phyloP scores from a whole-genome alignment of 768 basidiomycete genomes.

The Psilocybe azurescens region DNA sequence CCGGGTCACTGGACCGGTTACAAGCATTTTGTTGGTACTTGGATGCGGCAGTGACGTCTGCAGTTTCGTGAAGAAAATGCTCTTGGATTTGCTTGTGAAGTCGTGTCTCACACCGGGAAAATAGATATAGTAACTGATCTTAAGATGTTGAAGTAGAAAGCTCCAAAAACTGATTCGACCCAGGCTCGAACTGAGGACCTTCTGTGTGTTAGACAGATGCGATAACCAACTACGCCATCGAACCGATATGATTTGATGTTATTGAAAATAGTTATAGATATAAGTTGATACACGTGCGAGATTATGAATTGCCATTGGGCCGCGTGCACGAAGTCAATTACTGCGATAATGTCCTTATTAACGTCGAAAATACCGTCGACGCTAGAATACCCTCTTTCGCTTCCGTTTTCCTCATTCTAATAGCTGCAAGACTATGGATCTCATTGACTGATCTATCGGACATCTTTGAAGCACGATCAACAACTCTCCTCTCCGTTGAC shows the following conservation, averaged over 20 bases:
- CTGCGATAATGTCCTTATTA: slow-evolving; percentile 24
- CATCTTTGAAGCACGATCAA: slow-evolving; percentile 66
- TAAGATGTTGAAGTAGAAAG: no score
- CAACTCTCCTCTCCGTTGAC: slow-evolving; percentile 85
- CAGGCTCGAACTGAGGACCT: slow-evolving; percentile 76
- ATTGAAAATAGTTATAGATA: no score
- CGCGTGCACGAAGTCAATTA: background rate
- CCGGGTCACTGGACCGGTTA: no score
- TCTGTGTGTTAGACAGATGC: slow-evolving; percentile 85
- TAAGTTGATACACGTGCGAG: background rate
- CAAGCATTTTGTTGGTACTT: no score
- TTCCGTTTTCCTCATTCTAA: slow-evolving; percentile 44
- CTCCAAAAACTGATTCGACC: slow-evolving; percentile 48
- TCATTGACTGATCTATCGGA: slow-evolving; percentile 54
- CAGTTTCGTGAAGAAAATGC: no score
- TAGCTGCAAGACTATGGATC: slow-evolving; percentile 55
- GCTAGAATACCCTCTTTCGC: slow-evolving; percentile 17
- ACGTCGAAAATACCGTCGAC: slow-evolving; percentile 24
- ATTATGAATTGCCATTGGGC: background rate
- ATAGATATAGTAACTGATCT: no score
- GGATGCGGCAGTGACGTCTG: no score
- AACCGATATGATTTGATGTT: slow-evolving; percentile 38
- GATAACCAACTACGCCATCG: slow-evolving; percentile 86
- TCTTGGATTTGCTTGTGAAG: no score
- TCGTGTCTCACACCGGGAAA: no score